A percentile compares a stretch with the other conserved stretches of the same genome.
phyloP scores from a whole-genome alignment of 345 rosid genomes.

The Euphorbia pulcherrima region DNA sequence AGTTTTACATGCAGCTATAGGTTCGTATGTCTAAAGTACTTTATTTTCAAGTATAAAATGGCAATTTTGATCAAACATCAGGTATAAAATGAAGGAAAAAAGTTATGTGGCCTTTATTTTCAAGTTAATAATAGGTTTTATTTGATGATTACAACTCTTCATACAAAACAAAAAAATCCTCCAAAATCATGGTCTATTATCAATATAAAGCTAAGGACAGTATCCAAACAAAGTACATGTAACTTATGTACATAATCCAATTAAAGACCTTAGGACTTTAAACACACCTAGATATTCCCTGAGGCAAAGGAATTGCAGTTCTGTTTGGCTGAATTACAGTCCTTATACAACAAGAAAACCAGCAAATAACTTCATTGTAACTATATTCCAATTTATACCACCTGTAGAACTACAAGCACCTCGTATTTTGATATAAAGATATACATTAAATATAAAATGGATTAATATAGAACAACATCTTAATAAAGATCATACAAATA shows the following conservation, averaged over 20 bases:
- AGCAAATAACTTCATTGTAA: too few species aligned
- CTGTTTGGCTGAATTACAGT: constrained; percentile 68
- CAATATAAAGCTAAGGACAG: constrained; percentile 21
- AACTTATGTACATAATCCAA: constrained; percentile 54
- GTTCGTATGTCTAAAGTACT: constrained; percentile 1
- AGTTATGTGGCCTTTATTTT: constrained; percentile 2
- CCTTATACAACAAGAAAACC: too few species aligned
- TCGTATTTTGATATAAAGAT: too few species aligned
- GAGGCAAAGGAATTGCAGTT: constrained; percentile 79
- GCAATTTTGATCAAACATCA: background rate
- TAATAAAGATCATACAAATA: too few species aligned
- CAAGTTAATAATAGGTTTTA: constrained; percentile 16
- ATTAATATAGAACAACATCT: too few species aligned
- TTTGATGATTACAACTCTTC: constrained; percentile 8
- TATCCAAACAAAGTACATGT: constrained; percentile 42
- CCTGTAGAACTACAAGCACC: too few species aligned
- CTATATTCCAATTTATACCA: too few species aligned
- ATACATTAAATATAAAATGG: too few species aligned
- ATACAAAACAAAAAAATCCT: constrained; percentile 15
- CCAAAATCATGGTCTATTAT: constrained; percentile 2
- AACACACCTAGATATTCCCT: constrained; percentile 98
- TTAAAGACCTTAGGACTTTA: constrained; percentile 75
- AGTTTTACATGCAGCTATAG: background rate
- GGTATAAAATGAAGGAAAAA: background rate
- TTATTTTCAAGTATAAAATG: background rate